Base-by-base conservation (phyloP, 163 green algal genomes). In the Chloroidium sp. region DNA sequence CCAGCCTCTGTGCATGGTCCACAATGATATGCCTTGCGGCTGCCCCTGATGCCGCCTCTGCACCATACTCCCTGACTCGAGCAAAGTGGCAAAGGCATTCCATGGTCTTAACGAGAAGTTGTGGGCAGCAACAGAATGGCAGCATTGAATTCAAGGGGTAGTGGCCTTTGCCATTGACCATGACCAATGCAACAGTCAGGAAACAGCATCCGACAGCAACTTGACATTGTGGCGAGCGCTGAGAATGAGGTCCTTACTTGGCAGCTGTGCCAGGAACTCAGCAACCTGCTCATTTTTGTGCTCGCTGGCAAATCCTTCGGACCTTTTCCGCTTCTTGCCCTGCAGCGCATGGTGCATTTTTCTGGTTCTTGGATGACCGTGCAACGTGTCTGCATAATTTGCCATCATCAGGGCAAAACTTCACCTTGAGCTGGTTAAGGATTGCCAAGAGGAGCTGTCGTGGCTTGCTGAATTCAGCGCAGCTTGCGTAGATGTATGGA, bases 1-100 rank as follows among this genome's bases (percentile, higher is more conserved):
- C 79, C 77, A 92, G 80, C 2, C 81, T 78, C 59, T 90, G 69
- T 1, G 74, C 84, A 80, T 91, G 78, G 72, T 92, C 89, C 69
- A 92, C 61, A 4, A 92, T 79, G 12, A 92, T 72, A 77, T 81
- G 80, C 67, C 58, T 57, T 13, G 79, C 3, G 12, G 10, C 59
- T 0, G 62, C 13, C 13, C 67, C 10, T 6, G 83, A 59, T 8
- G 79, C 83, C 60, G 80, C 3, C 3, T 67, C 77, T 82, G 76
- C 79, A 79, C 69, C 74, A 0, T 59, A 57, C 57, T 72, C 64
- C 8, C 6, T 72, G 64, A 10, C 64, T 72, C 6, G 64, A 72
- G 64, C 64, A 6, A 72, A 72, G n/a, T 13, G 8, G 14, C 0
- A 12, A 12, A 12, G 57, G 62, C 36, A 36, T 36, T 36, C 36